Base-by-base conservation (phyloP, 2,329 filamentous ascomycete species). In the Cladosporium velox region DNA sequence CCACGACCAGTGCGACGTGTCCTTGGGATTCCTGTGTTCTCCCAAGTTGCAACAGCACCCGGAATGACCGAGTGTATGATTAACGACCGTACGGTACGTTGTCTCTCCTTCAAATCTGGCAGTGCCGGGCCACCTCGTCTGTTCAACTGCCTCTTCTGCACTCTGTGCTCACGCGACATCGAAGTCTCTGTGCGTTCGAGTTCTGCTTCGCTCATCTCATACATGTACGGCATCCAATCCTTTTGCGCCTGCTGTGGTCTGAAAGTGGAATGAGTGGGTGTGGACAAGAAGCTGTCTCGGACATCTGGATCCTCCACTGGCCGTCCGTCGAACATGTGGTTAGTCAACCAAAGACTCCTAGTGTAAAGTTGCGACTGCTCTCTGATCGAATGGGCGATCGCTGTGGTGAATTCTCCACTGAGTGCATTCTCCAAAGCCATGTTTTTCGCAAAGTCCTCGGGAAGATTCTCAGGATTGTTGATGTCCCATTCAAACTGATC, bases 401-500 rank as follows among this genome's bases (percentile, higher is more conserved):
- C 94, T 0, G 95, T 99, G 2, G 92, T 93, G 74, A 99, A 99
- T 78, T 99, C 95, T 69, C 95, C 95, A 0, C 92, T 92, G 21
- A 99, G 85, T 4, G 93, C 93, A 30, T 99, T 85, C 74, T 99
- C 95, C 67, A 88, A 87, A 0, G 93, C 89, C 92, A 98, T 96
- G 76, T 89, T 89, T 68, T 87, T 84, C 30, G 95, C 95, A 77
- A 99, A 99, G 66, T 96, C 92, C 79, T 99, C 95, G 2, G 95
- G 93, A 0, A 91, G 96, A 77, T 99, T 99, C 64, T 90, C 82
- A 0, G 93, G 91, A 77, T 97, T 96, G 79, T 98, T 98, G 76
- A 98, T 93, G 73, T 99, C 95, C 95, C 95, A 99, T 79, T 99
- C 95, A 68, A 99, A 98, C 77, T 98, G 95, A 74, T 99, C 95